Base-by-base conservation (phyloP, 1,284 basidiomycete genomes). In the Calocybe gambosa region DNA sequence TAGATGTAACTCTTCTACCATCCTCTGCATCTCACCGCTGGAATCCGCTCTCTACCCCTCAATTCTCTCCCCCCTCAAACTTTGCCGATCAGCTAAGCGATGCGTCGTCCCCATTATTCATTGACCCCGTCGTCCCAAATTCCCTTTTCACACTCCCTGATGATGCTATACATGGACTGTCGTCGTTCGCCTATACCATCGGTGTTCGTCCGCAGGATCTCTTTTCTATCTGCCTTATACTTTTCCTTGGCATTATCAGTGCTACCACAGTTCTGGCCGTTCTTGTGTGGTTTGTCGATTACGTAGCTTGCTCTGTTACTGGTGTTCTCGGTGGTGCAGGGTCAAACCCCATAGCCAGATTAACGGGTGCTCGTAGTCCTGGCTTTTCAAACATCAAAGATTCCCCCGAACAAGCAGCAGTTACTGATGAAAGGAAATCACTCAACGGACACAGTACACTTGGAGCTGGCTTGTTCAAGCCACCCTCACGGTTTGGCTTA, bases 191-290 rank as follows among this genome's bases (percentile, higher is more conserved):
- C 0, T 80, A 80, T 50, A 74, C 87, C 13, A 68, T 95, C 25
- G 95, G 94, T 16, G 61, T 98, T 1, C 77, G 82, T 3, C 83
- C 87, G 2, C 73, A 84, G 57, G 89, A 95, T 60, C 72, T 97
- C 13, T 99, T 94, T 58, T 81, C 82, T 18, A 85, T 85, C 18
- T 93, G 89, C 61, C 67, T 94, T 8, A 70, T 83, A 31, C 69
- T 97, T 45, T 97, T 95, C 71, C 73, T 95, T 37, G 74, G 78
- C 41, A 84, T 97, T 53, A 68, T 89, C 16, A 89, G 79, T 0
- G 85, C 73, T 7, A 79, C 86, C 16, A 75, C 91, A 49, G 68
- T 75, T 15, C 58, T 93, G 40, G 89, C 87, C 54, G 51, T 84
- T 21, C 47, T 85, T 7, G 65, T 93, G 15, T 95, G 90, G 88